Base-by-base conservation (phyloP, 2,329 filamentous ascomycete genomes). In the Pseudovirgaria hyperparasitica region DNA sequence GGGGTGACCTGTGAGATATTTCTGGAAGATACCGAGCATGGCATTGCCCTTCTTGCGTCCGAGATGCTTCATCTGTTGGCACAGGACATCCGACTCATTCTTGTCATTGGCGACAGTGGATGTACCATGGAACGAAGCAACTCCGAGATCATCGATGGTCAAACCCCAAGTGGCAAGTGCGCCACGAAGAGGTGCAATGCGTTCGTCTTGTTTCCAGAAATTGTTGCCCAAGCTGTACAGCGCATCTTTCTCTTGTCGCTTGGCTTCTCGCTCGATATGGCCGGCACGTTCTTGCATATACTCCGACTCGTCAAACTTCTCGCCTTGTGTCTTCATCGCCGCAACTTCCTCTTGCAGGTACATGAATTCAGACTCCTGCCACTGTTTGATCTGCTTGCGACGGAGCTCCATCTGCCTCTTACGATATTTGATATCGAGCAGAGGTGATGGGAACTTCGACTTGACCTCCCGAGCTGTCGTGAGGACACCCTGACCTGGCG, bases 31-130 rank as follows among this genome's bases (percentile, higher is more conserved):
- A 65, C 86, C 90, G 39, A 96, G 62, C 9, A 98, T 67, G 17
- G 90, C 86, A 49, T 98, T 98, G 48, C 92, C 90, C 75, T 94
- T 94, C 60, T 77, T 79, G 45, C 90, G 82, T 40, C 90, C 90
- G 28, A 98, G 76, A 52, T 98, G 92, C 43, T 77, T 76, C 58
- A 98, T 74, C 62, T 98, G 92, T 56, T 94, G 76, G 67, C 87
- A 94, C 45, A 98, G 80, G 48, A 94, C 90, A 28, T 86, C 86
- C 11, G 90, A 96, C 58, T 98, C 90, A 60, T 98, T 98, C 76
- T 96, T 96, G 67, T 98, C 90, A 57, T 98, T 98, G 42, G 90
- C 90, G 52, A 92, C 85, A 39, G 90, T 98, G 1, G 90, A 96
- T 21, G 90, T 98, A 47, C 90, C 90, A 65, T 98, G 90, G 82